Base-by-base conservation (phyloP, 2,329 filamentous ascomycete genomes). In the Teratosphaeria nubilosa region DNA sequence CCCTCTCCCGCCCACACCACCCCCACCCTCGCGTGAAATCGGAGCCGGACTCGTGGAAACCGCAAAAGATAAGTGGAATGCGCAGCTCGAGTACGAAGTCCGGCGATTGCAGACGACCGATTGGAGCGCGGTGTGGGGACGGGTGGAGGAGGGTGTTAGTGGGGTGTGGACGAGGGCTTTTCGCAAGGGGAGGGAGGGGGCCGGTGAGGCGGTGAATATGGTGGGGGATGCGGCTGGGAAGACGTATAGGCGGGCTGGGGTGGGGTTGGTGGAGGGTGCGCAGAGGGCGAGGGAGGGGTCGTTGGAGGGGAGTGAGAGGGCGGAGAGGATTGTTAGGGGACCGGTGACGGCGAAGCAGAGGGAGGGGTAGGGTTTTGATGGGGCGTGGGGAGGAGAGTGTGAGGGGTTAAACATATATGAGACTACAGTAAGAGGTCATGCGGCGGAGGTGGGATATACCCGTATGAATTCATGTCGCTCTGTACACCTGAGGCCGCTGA, bases 11-110 rank as follows among this genome's bases (percentile, higher is more conserved):
- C 69, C 70, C 9, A 62, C 68, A n/a, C 72, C 73, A 1, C 72
- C 74, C 52, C 73, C 75, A 2, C 62, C 69, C 48, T 64, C 69
- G 20, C 68, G 76, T 54, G 72, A 72, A 63, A 72, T 72, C 0
- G 70, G 69, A 1, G 72, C 72, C 3, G 75, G 77, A 10, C 52
- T 78, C 13, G 68, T 66, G 5, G 77, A 79, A 65, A 76, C 74
- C 57, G 75, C 75, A 20, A 80, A 80, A 65, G 77, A 80, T 58
- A 65, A 72, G 60, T 80, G 78, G 78, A 80, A 80, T 61, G 65
- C 73, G 27, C 73, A 76, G 58, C 62, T 80, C 5, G 77, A 78
- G 67, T 68, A 68, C 20, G 68, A 73, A 30, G 73, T 79, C 56
- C 66, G 70, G 67, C 73, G 68, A 57, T 62, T 76, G 25, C 74